Percentiles rank a stretch among this genome's conserved stretches.
Evolutionary conservation across 768 basidiomycete genomes (phyloP).

Genomic region (Zangia roseola): DNA sequence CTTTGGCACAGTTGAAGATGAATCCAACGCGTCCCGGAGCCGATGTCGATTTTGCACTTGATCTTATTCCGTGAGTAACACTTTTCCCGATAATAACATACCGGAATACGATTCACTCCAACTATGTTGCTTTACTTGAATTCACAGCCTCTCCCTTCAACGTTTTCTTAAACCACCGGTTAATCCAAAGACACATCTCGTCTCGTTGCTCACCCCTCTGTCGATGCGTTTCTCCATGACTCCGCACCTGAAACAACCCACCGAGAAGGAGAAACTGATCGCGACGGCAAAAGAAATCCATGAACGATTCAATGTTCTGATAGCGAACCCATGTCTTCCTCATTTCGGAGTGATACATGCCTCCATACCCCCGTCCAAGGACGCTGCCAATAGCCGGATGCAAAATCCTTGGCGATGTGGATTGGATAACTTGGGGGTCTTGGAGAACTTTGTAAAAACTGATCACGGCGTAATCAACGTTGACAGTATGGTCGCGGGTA

Average conservation of each 20-base stretch:
- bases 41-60: constrained; percentile 16
- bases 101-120: too few relatives aligned
- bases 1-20: constrained; percentile 22
- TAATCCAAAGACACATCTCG: constrained; percentile 18
- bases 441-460: constrained; percentile 11
- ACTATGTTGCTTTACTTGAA: too few relatives aligned
- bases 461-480: constrained; percentile 5
- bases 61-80: constrained; percentile 8
- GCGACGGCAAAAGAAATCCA: constrained; percentile 14
- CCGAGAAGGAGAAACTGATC: constrained; percentile 11
- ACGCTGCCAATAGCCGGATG: neutral
- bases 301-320: constrained; percentile 8
- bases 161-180: constrained; percentile 18
- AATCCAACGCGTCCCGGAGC: constrained; percentile 13
- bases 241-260: neutral
- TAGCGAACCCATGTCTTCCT: constrained; percentile 15
- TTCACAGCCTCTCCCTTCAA: constrained; percentile 14
- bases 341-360: constrained; percentile 2
- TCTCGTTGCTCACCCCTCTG: constrained; percentile 12
- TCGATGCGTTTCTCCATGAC: constrained; percentile 19
- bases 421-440: constrained; percentile 13
- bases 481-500: constrained; percentile 5
- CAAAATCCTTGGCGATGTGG: constrained; percentile 4
- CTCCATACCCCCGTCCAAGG: neutral
- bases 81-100: too few relatives aligned